A percentile compares a stretch with the other conserved stretches of the same genome.
Conservation (phyloP, 106 monocot species). For the Chionographis japonica region DNA sequence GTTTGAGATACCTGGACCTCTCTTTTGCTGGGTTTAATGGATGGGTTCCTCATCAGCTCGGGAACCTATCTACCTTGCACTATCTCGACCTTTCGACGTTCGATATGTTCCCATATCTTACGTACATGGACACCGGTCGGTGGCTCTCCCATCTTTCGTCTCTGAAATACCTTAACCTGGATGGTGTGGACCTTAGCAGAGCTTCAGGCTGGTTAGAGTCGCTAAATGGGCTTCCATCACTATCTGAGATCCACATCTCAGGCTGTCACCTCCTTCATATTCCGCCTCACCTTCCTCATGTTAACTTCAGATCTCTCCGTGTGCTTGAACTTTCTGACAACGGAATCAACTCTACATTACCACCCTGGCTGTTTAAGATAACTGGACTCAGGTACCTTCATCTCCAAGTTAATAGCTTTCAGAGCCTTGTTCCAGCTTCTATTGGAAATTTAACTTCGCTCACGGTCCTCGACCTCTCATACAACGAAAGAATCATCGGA, state of each 20-base stretch:
- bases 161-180: background rate
- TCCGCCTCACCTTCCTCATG: background rate
- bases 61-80: slow-evolving; percentile 8
- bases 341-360: too few relatives aligned
- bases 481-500: too few relatives aligned
- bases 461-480: background rate
- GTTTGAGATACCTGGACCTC: slow-evolving; percentile 23
- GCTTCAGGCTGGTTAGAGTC: background rate
- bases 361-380: too few relatives aligned
- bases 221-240: slow-evolving; percentile 8
- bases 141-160: slow-evolving; percentile 6
- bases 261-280: background rate
- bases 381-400: too few relatives aligned
- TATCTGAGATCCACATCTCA: background rate
- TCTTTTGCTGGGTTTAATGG: slow-evolving; percentile 7
- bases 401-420: too few relatives aligned
- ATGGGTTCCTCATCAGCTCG: slow-evolving; percentile 14
- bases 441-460: slow-evolving; percentile 12
- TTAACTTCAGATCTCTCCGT: background rate
- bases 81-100: slow-evolving; percentile 3
- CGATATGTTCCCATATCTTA: too few relatives aligned
- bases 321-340: background rate
- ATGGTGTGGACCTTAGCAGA: background rate
- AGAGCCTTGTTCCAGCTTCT: background rate
- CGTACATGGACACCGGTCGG: background rate